A percentile compares a stretch with the other conserved stretches of the same genome.
These are phyloP conservation scores for Castanea sativa DNA, from an alignment of 306 rosid species.

Conservation along the genomic window DNA sequence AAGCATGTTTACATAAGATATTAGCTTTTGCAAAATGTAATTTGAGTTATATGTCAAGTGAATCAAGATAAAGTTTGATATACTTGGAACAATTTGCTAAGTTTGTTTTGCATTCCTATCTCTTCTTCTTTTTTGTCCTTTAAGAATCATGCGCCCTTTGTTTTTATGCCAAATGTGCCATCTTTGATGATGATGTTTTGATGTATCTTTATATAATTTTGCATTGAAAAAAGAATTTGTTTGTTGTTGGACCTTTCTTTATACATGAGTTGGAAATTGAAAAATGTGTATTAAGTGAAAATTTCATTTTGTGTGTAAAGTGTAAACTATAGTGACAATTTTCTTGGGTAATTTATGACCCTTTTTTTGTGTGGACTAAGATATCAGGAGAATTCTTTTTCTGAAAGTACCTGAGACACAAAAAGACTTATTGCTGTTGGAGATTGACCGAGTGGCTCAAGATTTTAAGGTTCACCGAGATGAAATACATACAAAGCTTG, in stretches of 20 bases:
- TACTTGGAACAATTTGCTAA: not conserved
- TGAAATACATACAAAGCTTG: slow-evolving; percentile 94
- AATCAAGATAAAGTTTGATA: not conserved
- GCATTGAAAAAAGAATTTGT: not conserved
- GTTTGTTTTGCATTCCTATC: not conserved
- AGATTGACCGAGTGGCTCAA: slow-evolving; percentile 94
- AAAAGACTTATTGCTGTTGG: slow-evolving; percentile 70
- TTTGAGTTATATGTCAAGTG: not conserved
- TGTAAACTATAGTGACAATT: not conserved
- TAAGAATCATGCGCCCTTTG: not conserved
- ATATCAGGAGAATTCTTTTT: slow-evolving; percentile 86
- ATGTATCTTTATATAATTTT: not conserved
- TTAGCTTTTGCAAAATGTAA: not conserved
- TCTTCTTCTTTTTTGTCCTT: not conserved
- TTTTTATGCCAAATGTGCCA: not conserved
- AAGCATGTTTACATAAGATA: not conserved
- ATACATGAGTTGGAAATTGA: not conserved
- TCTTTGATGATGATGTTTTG: not conserved
- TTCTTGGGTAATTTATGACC: slow-evolving; percentile 23
- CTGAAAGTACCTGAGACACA: slow-evolving; percentile 87
- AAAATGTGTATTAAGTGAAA: not conserved
- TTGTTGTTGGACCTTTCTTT: not conserved
- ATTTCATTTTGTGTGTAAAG: slow-evolving; percentile 11
- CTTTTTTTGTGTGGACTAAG: slow-evolving; percentile 49
- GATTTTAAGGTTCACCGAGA: slow-evolving; percentile 95